These are phyloP conservation scores for Cubamyces lactineus DNA, from an alignment of 768 basidiomycete genomes.

Conservation along the genomic window DNA sequence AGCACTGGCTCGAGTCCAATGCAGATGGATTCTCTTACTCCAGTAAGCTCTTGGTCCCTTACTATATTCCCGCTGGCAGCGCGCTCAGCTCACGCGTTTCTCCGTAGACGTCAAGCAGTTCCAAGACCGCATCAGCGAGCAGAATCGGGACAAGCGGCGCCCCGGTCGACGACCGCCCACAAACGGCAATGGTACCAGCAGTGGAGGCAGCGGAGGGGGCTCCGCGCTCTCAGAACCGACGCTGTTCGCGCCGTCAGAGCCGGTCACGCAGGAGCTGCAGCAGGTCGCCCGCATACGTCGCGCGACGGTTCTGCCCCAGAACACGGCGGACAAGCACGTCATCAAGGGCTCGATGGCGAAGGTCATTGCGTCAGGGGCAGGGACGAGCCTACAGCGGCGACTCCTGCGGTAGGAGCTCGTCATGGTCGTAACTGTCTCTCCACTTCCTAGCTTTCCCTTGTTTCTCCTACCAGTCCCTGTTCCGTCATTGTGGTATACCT, in stretches of 20 bases:
- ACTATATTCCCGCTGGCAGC: not conserved
- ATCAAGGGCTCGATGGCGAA: constrained; percentile 60
- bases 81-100: not conserved
- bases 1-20: constrained; percentile 67
- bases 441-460: not conserved
- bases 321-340: constrained; percentile 49
- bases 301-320: constrained; percentile 39
- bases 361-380: constrained; percentile 40
- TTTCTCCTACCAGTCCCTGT: not conserved
- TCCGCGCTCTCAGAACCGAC: not conserved
- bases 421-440: not conserved
- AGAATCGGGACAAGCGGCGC: constrained; percentile 17
- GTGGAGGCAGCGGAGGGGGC: constrained; percentile 1
- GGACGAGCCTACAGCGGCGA: constrained; percentile 17
- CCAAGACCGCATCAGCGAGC: constrained; percentile 19
- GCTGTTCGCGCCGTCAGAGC: constrained; percentile 40
- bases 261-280: constrained; percentile 40
- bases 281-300: constrained; percentile 47
- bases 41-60: constrained; percentile 39
- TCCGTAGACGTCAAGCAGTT: constrained; percentile 18
- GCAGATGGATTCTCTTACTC: constrained; percentile 58
- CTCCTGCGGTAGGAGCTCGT: constrained; percentile 12
- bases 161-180: constrained; percentile 10
- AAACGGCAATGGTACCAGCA: not conserved
- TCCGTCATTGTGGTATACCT: too few species aligned